These are phyloP conservation scores for Porodaedalea pini DNA, from an alignment of 1,284 basidiomycete species.

Conservation along the genomic window DNA sequence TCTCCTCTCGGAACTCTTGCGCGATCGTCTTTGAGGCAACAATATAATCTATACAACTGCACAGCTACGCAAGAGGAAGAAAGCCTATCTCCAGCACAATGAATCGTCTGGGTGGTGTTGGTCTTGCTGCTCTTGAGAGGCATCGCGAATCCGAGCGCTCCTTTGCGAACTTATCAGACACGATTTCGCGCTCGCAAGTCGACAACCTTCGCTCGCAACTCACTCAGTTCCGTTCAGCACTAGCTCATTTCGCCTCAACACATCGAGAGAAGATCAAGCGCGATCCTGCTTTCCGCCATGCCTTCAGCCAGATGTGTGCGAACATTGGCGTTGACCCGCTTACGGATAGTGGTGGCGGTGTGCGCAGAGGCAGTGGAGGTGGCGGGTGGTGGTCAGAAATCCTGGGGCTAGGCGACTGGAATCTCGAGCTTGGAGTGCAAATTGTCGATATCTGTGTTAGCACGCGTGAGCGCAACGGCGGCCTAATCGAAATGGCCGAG, in stretches of 20 bases:
- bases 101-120: conserved; percentile 28
- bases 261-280: conserved; percentile 84
- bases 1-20: neutral
- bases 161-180: conserved; percentile 77
- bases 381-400: conserved; percentile 89
- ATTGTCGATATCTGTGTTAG: conserved; percentile 95
- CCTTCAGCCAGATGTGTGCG: conserved; percentile 95
- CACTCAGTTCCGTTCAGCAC: conserved; percentile 77
- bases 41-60: neutral
- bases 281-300: conserved; percentile 86
- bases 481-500: conserved; percentile 87
- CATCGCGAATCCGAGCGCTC: conserved; percentile 70
- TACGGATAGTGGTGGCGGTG: conserved; percentile 44
- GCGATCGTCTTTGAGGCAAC: neutral
- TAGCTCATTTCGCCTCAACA: conserved; percentile 76
- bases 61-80: no score
- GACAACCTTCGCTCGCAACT: conserved; percentile 80
- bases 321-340: conserved; percentile 95
- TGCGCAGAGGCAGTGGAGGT: conserved; percentile 1
- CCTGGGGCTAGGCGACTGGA: conserved; percentile 89
- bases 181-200: conserved; percentile 76
- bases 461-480: conserved; percentile 86
- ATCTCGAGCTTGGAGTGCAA: conserved; percentile 94
- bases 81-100: neutral
- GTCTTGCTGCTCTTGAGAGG: conserved; percentile 72